phyloP scores from a whole-genome alignment of 2,329 filamentous ascomycete genomes.

The Bipolaris gigantea region DNA sequence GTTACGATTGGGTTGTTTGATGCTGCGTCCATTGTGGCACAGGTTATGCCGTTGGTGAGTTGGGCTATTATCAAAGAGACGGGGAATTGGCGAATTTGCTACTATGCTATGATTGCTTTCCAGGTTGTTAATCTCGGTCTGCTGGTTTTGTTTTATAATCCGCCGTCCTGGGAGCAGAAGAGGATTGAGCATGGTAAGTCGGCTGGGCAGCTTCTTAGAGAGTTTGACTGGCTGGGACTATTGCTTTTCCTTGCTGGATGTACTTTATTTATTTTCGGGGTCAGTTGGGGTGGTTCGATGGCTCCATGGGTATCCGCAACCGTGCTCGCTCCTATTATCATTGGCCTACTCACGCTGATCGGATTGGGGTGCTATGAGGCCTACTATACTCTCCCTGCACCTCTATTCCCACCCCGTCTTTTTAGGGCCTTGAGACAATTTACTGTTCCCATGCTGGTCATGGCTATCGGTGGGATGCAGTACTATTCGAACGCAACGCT shows the following conservation, averaged over 20 bases:
- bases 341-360: slow-evolving; percentile 30
- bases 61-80: slow-evolving; percentile 37
- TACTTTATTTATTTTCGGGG: slow-evolving; percentile 37
- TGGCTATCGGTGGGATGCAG: slow-evolving; percentile 37
- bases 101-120: slow-evolving; percentile 42
- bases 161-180: slow-evolving; percentile 44
- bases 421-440: slow-evolving; percentile 35
- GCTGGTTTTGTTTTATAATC: slow-evolving; percentile 40
- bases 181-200: slow-evolving; percentile 33
- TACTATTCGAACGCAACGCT: slow-evolving; percentile 38
- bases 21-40: slow-evolving; percentile 35
- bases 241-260: slow-evolving; percentile 35
- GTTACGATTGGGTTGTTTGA: slow-evolving; percentile 45
- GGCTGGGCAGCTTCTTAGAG: slow-evolving; percentile 21
- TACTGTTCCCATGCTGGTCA: slow-evolving; percentile 35
- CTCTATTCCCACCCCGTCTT: slow-evolving; percentile 35
- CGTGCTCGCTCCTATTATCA: slow-evolving; percentile 28
- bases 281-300: slow-evolving; percentile 31
- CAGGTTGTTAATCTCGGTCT: slow-evolving; percentile 29
- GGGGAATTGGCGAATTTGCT: slow-evolving; percentile 31
- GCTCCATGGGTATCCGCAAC: slow-evolving; percentile 31
- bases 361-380: slow-evolving; percentile 34
- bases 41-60: slow-evolving; percentile 39
- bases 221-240: slow-evolving; percentile 36
- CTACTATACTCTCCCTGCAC: slow-evolving; percentile 27